phyloP scores from a whole-genome alignment of 2,329 filamentous ascomycete species.

The Chaetothyriales sp. region DNA sequence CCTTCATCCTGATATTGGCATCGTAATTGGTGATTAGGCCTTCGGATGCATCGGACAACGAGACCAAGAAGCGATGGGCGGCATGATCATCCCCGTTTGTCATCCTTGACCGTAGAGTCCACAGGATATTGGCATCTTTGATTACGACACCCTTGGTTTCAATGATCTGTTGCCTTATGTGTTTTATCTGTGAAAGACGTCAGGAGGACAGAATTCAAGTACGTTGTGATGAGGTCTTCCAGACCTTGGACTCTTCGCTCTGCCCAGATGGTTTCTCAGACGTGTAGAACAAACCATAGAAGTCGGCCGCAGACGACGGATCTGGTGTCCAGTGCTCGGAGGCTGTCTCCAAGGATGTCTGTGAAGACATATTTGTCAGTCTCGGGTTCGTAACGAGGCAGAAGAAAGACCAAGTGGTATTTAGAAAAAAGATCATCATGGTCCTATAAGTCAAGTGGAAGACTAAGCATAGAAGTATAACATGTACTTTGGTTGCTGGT shows the following conservation, averaged over 20 bases:
- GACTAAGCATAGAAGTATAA: conserved; percentile 10
- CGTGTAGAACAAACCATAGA: conserved; percentile 10
- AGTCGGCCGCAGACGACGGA: conserved; percentile 12
- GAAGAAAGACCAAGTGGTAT: neutral
- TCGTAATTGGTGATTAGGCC: conserved; percentile 66
- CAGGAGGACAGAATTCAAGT: neutral
- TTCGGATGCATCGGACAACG: conserved; percentile 69
- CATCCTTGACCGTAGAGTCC: conserved; percentile 49
- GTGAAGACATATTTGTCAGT: conserved; percentile 7
- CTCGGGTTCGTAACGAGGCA: conserved; percentile 1
- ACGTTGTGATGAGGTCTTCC: neutral
- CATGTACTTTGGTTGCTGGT: conserved; percentile 7
- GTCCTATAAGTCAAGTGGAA: conserved; percentile 6
- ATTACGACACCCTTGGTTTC: conserved; percentile 41
- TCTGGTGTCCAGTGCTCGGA: conserved; percentile 5
- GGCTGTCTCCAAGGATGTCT: conserved; percentile 11
- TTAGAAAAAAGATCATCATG: conserved; percentile 5
- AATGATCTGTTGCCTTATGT: conserved; percentile 39
- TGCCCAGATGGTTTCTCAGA: neutral
- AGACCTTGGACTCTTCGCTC: neutral
- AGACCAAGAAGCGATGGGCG: conserved; percentile 60
- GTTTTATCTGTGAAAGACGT: conserved; percentile 32
- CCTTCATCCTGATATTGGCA: conserved; percentile 57
- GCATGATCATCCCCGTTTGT: conserved; percentile 58
- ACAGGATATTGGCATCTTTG: conserved; percentile 48